A percentile compares a stretch with the other conserved stretches of the same genome.
Evolutionary conservation across 225 moss, liverwort and hornwort species (phyloP).

Genomic region (Sphagnum contortum): DNA sequence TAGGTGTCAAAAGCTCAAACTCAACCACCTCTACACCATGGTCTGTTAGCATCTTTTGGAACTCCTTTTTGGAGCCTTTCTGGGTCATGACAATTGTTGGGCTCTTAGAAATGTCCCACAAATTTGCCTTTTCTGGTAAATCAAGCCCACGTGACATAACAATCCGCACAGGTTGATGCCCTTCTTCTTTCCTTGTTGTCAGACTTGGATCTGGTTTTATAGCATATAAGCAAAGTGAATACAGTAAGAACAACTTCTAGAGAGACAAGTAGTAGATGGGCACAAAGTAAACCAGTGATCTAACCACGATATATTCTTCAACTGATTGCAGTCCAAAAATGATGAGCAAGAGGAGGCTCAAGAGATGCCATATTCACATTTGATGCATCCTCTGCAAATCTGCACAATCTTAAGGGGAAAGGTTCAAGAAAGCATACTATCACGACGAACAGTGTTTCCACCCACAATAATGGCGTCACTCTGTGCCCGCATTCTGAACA

Average conservation of each 20-base stretch:
- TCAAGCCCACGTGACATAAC: conserved; percentile 80
- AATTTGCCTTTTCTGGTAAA: conserved; percentile 64
- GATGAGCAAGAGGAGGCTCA: too few species aligned
- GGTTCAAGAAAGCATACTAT: conserved; percentile 24
- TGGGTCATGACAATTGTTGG: conserved; percentile 93
- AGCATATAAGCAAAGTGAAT: not conserved
- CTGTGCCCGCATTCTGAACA: conserved; percentile 65
- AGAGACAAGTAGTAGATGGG: too few species aligned
- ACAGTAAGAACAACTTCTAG: too few species aligned
- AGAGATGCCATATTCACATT: too few species aligned
- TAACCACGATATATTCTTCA: too few species aligned
- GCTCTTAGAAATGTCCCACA: conserved; percentile 70
- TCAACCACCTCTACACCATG: conserved; percentile 87
- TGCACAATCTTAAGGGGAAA: not conserved
- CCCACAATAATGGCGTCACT: conserved; percentile 89
- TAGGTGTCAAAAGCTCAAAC: conserved; percentile 74
- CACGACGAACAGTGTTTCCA: conserved; percentile 85
- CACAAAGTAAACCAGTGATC: too few species aligned
- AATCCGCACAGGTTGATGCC: conserved; percentile 86
- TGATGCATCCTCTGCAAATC: too few species aligned
- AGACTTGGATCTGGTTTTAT: conserved; percentile 56
- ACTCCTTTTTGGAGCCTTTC: conserved; percentile 60
- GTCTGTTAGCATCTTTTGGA: conserved; percentile 46
- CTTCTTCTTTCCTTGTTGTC: conserved; percentile 62
- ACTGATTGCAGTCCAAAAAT: too few species aligned